phyloP scores from a whole-genome alignment of 2,329 filamentous ascomycete genomes.

The Alternaria gansuensis region DNA sequence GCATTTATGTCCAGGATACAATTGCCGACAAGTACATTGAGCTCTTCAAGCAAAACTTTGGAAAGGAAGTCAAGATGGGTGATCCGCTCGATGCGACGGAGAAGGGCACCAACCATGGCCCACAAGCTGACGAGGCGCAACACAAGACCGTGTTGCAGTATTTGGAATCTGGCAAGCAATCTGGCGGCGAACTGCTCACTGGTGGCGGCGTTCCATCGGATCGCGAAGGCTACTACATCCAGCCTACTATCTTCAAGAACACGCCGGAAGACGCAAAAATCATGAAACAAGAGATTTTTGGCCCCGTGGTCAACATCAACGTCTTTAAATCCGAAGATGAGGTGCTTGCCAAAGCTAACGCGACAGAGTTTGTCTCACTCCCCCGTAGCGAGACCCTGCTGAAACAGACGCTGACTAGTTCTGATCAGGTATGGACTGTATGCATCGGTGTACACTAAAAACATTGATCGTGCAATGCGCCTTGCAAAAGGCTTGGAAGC shows the following conservation, averaged over 20 bases:
- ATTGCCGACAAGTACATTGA: constrained; percentile 59
- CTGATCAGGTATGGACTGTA: constrained; percentile 76
- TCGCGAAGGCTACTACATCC: constrained; percentile 59
- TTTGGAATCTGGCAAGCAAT: constrained; percentile 72
- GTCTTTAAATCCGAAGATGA: constrained; percentile 79
- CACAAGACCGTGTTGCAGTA: constrained; percentile 59
- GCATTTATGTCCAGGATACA: constrained; percentile 65
- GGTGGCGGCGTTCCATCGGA: constrained; percentile 43
- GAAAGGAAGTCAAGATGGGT: constrained; percentile 49
- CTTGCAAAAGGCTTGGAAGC: constrained; percentile 54
- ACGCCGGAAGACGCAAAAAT: constrained; percentile 80
- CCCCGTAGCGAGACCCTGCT: not conserved
- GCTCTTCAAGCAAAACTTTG: constrained; percentile 51
- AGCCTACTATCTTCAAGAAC: constrained; percentile 81
- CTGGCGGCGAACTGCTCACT: constrained; percentile 54
- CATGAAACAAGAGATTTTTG: constrained; percentile 86
- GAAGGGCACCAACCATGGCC: constrained; percentile 74
- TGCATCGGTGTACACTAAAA: constrained; percentile 78
- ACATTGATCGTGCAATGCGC: constrained; percentile 50
- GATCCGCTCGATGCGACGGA: constrained; percentile 71
- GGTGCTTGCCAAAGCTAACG: constrained; percentile 80
- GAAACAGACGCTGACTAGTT: constrained; percentile 14
- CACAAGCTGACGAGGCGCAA: constrained; percentile 62
- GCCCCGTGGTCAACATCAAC: constrained; percentile 81
- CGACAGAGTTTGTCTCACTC: constrained; percentile 65